Evolutionary conservation across 2,329 filamentous ascomycete species (phyloP).

Genomic region (Sclerotinia glacialis): DNA sequence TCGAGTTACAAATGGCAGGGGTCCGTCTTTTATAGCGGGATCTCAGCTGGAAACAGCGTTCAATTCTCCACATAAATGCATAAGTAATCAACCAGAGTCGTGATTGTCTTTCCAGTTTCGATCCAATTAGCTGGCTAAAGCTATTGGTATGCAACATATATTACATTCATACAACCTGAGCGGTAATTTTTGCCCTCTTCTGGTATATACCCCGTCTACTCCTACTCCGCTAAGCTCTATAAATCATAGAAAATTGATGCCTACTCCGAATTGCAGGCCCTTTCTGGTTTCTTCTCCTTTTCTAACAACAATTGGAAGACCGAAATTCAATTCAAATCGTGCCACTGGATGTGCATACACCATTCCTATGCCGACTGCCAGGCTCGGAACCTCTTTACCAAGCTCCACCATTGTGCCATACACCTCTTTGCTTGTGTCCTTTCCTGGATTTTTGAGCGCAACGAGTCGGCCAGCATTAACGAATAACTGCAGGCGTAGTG

Average conservation of each 20-base stretch:
- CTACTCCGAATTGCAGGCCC: conserved; percentile 91
- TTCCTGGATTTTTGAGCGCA: conserved; percentile 58
- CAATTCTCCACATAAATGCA: background rate
- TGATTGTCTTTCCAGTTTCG: background rate
- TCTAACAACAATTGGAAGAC: conserved; percentile 76
- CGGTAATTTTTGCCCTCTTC: background rate
- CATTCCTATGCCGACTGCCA: conserved; percentile 82
- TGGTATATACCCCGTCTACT: conserved; percentile 10
- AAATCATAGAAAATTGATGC: conserved; percentile 84
- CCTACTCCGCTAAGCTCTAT: conserved; percentile 5
- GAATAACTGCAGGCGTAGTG: conserved; percentile 84
- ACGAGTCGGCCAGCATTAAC: conserved; percentile 86
- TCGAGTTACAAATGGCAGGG: background rate
- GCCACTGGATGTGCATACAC: conserved; percentile 95
- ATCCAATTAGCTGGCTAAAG: conserved; percentile 12
- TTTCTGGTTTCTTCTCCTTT: conserved; percentile 86
- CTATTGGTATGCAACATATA: conserved; percentile 4
- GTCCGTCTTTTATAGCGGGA: background rate
- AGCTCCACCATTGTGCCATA: conserved; percentile 66
- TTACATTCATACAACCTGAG: conserved; percentile 11
- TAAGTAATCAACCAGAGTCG: background rate
- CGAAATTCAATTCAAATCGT: conserved; percentile 94
- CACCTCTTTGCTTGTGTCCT: conserved; percentile 38
- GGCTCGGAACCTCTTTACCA: conserved; percentile 72
- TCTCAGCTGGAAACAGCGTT: background rate